Evolutionary conservation across 768 basidiomycete genomes (phyloP), one percentile per base, ranked within the genome.

Genomic region (Trametes punicea): DNA sequence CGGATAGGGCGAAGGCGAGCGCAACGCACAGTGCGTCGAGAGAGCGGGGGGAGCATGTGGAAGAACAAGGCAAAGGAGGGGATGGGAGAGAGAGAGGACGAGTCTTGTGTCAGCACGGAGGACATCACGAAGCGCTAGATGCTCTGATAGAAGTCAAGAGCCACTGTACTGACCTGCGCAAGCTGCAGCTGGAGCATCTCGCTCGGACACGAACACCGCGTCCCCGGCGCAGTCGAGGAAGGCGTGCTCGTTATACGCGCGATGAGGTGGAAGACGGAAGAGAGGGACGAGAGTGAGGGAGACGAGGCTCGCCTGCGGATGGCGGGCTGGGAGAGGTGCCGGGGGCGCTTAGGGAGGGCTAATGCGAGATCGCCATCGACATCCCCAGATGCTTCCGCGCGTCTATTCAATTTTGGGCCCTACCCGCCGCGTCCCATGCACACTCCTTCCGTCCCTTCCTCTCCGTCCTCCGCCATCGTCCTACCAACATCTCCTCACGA

Each of bases 391-490:
- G 27, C 53, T 36, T 51, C 58, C 58, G 57, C 30, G 57, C 58
- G 58, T 55, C 53, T 60, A 60, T 60, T 60, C 58, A 60, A 60
- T 60, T 55, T 55, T 60, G 58, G 42, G 58, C 30, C 49, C 34
- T 26, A 21, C 36, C 53, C 58, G 53, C 51, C 44, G 44, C 46
- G 50, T 15, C 50, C 51, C 30, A n/a, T 51, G 30, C 11, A 18
- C 46, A 18, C 9, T 40, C 33, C 30, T 38, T 36, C n/a, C 52
- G 26, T 39, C 25, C 31, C 39, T 42, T 10, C 40, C 27, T 21
- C 40, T 23, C 31, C 42, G 1, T 31, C 33, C 13, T 36, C 33
- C 42, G 25, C 26, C 42, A 13, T 44, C 31, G 7, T 10, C 42
- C 42, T 44, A 11, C 23, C 42, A 44, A 15, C 39, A 41, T 20